phyloP scores from a whole-genome alignment of 371 early-diverging fungal genomes.

The Syncephalis plumigaleata region DNA sequence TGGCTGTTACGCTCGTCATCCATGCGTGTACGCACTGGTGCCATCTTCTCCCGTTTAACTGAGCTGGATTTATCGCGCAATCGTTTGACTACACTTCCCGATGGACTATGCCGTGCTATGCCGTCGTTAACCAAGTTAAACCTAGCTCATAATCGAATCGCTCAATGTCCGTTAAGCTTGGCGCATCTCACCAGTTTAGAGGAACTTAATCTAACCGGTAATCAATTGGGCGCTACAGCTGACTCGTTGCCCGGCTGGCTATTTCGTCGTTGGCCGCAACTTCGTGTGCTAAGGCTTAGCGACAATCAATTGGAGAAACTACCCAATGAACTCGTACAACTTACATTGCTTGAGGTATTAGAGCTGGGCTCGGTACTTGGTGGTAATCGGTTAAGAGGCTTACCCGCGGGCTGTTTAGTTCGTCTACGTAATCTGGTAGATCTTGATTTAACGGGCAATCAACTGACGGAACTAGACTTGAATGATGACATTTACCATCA shows the following conservation, averaged over 20 bases:
- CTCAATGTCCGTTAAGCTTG: background rate
- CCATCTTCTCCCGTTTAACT: conserved; percentile 18
- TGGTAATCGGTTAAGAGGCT: background rate
- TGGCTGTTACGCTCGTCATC: too few species aligned
- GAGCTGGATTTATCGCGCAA: conserved; percentile 42
- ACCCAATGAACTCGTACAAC: too few species aligned
- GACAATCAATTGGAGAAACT: too few species aligned
- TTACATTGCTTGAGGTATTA: background rate
- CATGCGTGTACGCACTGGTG: too few species aligned
- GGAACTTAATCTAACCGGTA: background rate
- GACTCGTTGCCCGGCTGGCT: too few species aligned
- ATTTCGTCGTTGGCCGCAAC: too few species aligned
- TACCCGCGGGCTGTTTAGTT: background rate
- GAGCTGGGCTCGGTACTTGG: background rate
- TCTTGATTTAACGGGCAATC: background rate
- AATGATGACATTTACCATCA: too few species aligned
- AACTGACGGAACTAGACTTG: background rate
- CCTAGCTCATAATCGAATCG: conserved; percentile 29
- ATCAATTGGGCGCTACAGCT: background rate
- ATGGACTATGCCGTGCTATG: conserved; percentile 16
- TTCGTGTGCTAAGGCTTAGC: background rate
- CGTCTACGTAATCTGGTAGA: background rate
- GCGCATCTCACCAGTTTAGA: background rate
- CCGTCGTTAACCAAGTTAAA: conserved; percentile 26
- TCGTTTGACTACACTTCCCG: conserved; percentile 20